A percentile compares a stretch with the other conserved stretches of the same genome.
phyloP scores from a whole-genome alignment of 2,329 filamentous ascomycete species.

The Xylaria polymorpha region DNA sequence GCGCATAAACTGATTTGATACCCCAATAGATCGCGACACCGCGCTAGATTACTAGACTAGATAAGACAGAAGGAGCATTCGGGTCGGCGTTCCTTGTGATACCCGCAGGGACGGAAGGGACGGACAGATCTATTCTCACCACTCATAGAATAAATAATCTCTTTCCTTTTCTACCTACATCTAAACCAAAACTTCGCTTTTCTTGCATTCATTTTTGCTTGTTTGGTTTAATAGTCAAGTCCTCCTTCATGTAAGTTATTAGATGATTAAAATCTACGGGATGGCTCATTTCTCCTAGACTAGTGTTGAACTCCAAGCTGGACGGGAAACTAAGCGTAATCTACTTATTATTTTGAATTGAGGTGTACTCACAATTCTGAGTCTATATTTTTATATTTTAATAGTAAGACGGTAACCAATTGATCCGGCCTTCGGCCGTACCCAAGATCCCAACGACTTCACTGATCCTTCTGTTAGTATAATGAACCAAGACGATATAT shows the following conservation, averaged over 20 bases:
- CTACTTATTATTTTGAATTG: too few relatives aligned
- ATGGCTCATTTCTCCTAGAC: background rate
- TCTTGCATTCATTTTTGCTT: background rate
- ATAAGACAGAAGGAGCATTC: conserved; percentile 27
- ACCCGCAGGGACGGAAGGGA: conserved; percentile 9
- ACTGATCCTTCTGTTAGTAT: too few relatives aligned
- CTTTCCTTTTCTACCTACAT: conserved; percentile 4
- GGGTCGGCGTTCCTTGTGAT: conserved; percentile 25
- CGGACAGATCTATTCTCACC: conserved; percentile 29
- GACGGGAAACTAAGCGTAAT: too few relatives aligned
- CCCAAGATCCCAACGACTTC: too few relatives aligned
- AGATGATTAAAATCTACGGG: background rate
- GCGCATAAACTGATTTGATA: conserved; percentile 26
- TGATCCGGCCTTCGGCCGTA: too few relatives aligned
- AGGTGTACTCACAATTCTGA: too few relatives aligned
- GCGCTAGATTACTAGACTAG: conserved; percentile 26
- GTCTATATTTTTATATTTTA: too few relatives aligned
- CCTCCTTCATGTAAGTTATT: background rate
- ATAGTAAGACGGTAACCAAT: too few relatives aligned
- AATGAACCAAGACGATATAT: too few relatives aligned
- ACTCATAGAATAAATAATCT: conserved; percentile 24
- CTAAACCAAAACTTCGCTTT: background rate
- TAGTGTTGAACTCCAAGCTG: background rate
- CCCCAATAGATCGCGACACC: conserved; percentile 33
- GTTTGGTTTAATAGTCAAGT: background rate